phyloP scores from a whole-genome alignment of 192 early-diverging fungal species.

The Backusella morwellensis region DNA sequence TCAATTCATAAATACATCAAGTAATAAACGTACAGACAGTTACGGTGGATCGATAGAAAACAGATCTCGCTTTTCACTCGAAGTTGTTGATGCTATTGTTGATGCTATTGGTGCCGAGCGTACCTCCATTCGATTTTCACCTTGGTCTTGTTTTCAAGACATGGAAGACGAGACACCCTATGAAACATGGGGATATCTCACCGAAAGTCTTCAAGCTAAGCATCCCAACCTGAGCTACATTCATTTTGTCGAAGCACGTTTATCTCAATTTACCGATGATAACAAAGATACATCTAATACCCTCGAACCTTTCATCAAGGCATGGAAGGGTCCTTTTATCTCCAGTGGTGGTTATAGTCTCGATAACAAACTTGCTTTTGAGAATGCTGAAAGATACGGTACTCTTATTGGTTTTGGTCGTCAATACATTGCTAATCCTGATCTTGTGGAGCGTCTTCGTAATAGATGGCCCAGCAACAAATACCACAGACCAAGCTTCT shows the following conservation, averaged over 20 bases:
- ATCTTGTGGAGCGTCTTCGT: conserved; percentile 24
- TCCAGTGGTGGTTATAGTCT: conserved; percentile 21
- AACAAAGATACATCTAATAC: background rate
- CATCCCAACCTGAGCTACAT: conserved; percentile 28
- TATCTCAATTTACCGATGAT: background rate
- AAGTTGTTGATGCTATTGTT: conserved; percentile 18
- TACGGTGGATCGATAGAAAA: conserved; percentile 23
- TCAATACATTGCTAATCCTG: conserved; percentile 38
- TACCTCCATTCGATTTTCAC: conserved; percentile 30
- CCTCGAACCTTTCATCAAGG: background rate
- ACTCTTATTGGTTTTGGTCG: conserved; percentile 32
- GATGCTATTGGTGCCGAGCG: conserved; percentile 17
- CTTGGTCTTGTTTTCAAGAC: conserved; percentile 26
- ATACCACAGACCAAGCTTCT: conserved; percentile 30
- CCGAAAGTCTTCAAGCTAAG: conserved; percentile 14
- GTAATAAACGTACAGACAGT: conserved; percentile 71
- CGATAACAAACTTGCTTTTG: conserved; percentile 12
- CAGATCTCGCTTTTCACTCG: conserved; percentile 18
- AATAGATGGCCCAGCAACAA: conserved; percentile 24
- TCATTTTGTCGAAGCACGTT: conserved; percentile 26
- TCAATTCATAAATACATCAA: conserved; percentile 71
- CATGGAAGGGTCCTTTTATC: conserved; percentile 12
- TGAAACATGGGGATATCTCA: conserved; percentile 28
- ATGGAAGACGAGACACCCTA: conserved; percentile 22
- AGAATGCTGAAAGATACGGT: conserved; percentile 10